A percentile compares a stretch with the other conserved stretches of the same genome.
These are phyloP conservation scores for Claviceps sp. DNA, from an alignment of 2,329 filamentous ascomycete genomes.

Conservation along the genomic window DNA sequence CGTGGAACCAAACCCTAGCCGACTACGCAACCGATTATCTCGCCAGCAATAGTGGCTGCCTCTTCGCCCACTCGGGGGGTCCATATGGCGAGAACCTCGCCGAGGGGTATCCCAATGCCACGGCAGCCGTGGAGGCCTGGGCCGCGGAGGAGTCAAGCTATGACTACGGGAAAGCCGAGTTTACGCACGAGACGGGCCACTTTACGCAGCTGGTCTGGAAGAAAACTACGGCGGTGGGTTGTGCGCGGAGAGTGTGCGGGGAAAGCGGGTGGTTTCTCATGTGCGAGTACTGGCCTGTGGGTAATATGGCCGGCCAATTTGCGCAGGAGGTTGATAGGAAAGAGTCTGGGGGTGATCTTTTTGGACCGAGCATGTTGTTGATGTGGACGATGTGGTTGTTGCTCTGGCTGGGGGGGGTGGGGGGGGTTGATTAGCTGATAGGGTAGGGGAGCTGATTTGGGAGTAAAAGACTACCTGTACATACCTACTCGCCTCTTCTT, in stretches of 20 bases:
- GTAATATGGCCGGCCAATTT: slow-evolving; percentile 46
- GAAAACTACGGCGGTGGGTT: slow-evolving; percentile 14
- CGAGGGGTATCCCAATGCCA: background rate
- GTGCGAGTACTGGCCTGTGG: slow-evolving; percentile 57
- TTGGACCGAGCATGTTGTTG: background rate
- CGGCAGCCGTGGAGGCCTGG: slow-evolving; percentile 6
- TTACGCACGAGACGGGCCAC: slow-evolving; percentile 9
- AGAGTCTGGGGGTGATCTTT: background rate
- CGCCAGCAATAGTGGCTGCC: slow-evolving; percentile 26
- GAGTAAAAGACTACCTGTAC: no score
- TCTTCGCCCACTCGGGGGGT: slow-evolving; percentile 43
- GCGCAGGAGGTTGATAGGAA: slow-evolving; percentile 19
- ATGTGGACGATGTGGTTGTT: background rate
- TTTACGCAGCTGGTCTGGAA: slow-evolving; percentile 21
- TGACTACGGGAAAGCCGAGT: slow-evolving; percentile 5
- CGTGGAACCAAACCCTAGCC: slow-evolving; percentile 54
- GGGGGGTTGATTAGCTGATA: background rate
- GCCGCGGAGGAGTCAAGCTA: slow-evolving; percentile 8
- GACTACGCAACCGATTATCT: slow-evolving; percentile 36
- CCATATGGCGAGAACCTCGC: slow-evolving; percentile 28
- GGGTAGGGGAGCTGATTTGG: background rate
- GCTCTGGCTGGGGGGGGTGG: background rate
- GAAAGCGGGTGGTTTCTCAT: slow-evolving; percentile 49
- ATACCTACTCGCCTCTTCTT: no score
- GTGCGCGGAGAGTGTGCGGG: slow-evolving; percentile 12